Evolutionary conservation across 78 protist species (phyloP), one percentile per base, ranked within the genome.

Genomic region (Emiliania huxleyi): DNA sequence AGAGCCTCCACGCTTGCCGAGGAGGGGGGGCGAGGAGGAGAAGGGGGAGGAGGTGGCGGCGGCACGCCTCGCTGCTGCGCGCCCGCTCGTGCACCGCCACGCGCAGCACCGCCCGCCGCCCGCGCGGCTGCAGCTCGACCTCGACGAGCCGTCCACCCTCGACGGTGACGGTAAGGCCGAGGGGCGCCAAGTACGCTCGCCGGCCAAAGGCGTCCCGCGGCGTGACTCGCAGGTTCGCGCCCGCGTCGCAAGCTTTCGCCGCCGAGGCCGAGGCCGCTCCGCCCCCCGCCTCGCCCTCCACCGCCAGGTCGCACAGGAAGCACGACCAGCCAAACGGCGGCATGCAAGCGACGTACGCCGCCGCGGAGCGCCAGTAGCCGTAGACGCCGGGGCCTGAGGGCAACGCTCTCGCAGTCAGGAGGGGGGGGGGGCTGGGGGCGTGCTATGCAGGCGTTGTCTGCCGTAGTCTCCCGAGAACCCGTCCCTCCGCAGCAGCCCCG

Each of bases 141-240:
- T 62, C 8, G 37, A 1, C 35, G 40, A 81, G 25, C 25, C 44
- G 0, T 0, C 56, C 89, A 8, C 89, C 89, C 21, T 81, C 89
- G 89, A 29, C 56, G 33, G 2, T 11, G 38, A 81, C 35, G 44
- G 26, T 2, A 40, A 81, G 18, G 55, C 56, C 89, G 15, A 44
- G 46, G 12, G 89, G 89, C 22, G 12, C 29, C 33, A 81, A 26
- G 55, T 42, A 81, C 38, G 35, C 26, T 8, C 56, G 37, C 25
- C 89, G 89, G 11, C 55, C 44, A 42, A 42, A 81, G n/a, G 56
- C 89, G 23, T 81, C 89, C 38, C 89, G 89, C 38, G 89, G 89
- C 38, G 29, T 40, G 85, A 77, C n/a, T 45, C 85, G 85, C 85
- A 62, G 37, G 3, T 8, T 15, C n/a, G 29, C 11, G n/a, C 11